These are phyloP conservation scores for Myriangium duriaei DNA, from an alignment of 2,329 filamentous ascomycete genomes.

Conservation along the genomic window DNA sequence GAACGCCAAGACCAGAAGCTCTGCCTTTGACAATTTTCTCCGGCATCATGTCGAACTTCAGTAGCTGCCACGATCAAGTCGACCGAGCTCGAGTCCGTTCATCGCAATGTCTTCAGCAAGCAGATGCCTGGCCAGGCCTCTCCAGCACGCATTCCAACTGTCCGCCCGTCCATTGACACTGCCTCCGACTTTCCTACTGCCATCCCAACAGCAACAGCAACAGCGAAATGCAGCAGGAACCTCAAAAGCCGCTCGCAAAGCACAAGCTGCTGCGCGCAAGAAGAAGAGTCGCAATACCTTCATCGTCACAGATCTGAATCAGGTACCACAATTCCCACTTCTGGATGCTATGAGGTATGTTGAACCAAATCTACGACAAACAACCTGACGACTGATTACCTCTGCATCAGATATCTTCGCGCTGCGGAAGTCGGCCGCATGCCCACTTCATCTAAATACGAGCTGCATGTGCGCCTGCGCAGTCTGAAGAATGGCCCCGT, in stretches of 20 bases:
- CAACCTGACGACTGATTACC: slow-evolving; percentile 2
- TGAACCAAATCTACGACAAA: not conserved
- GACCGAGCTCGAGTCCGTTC: not conserved
- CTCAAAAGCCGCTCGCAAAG: slow-evolving; percentile 30
- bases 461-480: slow-evolving; percentile 69
- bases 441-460: slow-evolving; percentile 69
- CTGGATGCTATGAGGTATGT: slow-evolving; percentile 83
- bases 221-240: slow-evolving; percentile 26
- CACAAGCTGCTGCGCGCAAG: slow-evolving; percentile 38
- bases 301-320: slow-evolving; percentile 48
- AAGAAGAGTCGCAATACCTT: slow-evolving; percentile 57
- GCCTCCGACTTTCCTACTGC: slow-evolving; percentile 14
- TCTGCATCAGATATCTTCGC: slow-evolving; percentile 59
- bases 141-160: slow-evolving; percentile 4
- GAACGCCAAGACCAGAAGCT: no score
- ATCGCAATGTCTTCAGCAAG: slow-evolving; percentile 7
- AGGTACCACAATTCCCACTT: slow-evolving; percentile 63
- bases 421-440: slow-evolving; percentile 81
- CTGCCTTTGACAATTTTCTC: not conserved
- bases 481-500: slow-evolving; percentile 77
- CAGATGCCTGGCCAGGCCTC: slow-evolving; percentile 4
- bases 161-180: not conserved
- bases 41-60: not conserved
- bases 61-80: not conserved
- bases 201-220: slow-evolving; percentile 28